Percentiles rank a stretch among this genome's conserved stretches.
Evolutionary conservation across 768 basidiomycete species (phyloP).

Genomic region (Collybia sp.): DNA sequence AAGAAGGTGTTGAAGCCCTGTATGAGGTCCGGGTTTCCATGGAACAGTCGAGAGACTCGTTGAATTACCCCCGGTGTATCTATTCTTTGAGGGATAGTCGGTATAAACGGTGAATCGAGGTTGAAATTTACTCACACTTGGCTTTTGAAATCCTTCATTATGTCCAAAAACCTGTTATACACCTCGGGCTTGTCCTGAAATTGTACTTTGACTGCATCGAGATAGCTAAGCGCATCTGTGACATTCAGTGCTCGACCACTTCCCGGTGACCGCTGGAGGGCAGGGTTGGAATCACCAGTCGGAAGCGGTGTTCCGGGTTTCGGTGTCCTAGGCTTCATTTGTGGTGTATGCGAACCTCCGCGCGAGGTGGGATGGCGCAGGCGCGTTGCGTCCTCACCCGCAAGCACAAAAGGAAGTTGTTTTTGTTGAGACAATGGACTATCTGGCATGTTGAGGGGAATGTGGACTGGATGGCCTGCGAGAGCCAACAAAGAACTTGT

Average conservation of each 20-base stretch:
- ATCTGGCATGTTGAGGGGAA: conserved; percentile 3
- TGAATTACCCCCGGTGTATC: conserved; percentile 98
- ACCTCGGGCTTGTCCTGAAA: conserved; percentile 89
- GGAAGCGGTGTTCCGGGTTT: conserved; percentile 37
- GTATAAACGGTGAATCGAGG: conserved; percentile 11
- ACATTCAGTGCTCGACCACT: conserved; percentile 76
- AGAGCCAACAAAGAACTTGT: conserved; percentile 28
- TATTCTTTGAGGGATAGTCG: conserved; percentile 51
- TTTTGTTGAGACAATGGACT: too few relatives aligned
- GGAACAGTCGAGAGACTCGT: conserved; percentile 89
- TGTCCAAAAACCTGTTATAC: conserved; percentile 91
- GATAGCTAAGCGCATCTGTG: conserved; percentile 88
- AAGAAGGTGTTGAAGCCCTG: conserved; percentile 98
- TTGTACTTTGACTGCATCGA: conserved; percentile 91
- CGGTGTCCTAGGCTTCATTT: conserved; percentile 23
- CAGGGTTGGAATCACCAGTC: conserved; percentile 19
- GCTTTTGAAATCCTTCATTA: conserved; percentile 99
- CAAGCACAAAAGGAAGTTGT: too few relatives aligned
- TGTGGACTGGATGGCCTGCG: conserved; percentile 18
- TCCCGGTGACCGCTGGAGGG: conserved; percentile 29
- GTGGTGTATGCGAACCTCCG: conserved; percentile 9
- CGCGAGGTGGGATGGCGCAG: conserved; percentile 18
- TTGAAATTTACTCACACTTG: conserved; percentile 59
- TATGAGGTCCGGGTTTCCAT: conserved; percentile 85
- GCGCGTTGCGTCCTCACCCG: background rate